Percentiles rank a stretch among this genome's conserved stretches.
Evolutionary conservation across 345 rosid species (phyloP).

Genomic region (Leavenworthia alabamica): DNA sequence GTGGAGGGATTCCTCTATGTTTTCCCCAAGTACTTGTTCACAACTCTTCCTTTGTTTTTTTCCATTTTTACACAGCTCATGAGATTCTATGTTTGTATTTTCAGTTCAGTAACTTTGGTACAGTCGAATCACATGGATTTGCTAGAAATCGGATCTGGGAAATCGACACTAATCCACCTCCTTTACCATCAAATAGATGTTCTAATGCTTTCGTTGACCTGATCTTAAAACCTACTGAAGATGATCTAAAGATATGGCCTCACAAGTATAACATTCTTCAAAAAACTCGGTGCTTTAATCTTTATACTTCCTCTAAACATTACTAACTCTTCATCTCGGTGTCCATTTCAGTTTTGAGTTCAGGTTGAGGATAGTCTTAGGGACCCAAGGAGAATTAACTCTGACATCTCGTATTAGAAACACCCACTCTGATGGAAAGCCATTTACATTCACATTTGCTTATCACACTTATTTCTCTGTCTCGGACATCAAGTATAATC

Average conservation of each 20-base stretch:
- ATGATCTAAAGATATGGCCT: conserved; percentile 81
- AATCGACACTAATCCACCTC: conserved; percentile 65
- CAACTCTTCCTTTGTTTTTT: not conserved
- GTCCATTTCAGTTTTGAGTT: conserved; percentile 62
- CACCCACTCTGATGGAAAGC: conserved; percentile 74
- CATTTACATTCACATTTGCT: conserved; percentile 85
- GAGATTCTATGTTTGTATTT: conserved; percentile 13
- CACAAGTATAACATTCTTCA: conserved; percentile 50
- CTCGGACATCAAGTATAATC: conserved; percentile 89
- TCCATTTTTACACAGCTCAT: conserved; percentile 13
- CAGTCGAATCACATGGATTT: conserved; percentile 79
- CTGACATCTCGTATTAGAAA: conserved; percentile 85
- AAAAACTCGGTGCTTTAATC: not conserved
- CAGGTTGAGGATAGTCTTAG: conserved; percentile 79
- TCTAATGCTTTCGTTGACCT: conserved; percentile 56
- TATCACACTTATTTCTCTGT: conserved; percentile 92
- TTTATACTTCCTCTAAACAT: not conserved
- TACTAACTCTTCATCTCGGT: conserved; percentile 4
- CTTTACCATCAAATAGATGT: conserved; percentile 54
- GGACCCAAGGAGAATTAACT: conserved; percentile 68
- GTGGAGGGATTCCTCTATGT: conserved; percentile 95
- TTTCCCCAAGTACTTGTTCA: conserved; percentile 72
- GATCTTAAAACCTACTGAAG: conserved; percentile 76
- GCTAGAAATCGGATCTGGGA: conserved; percentile 88
- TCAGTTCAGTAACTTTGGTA: conserved; percentile 72